Percentiles rank a stretch among this genome's conserved stretches.
Conservation (phyloP, 805 yeast species). For the Jamesozyma hellenica region DNA sequence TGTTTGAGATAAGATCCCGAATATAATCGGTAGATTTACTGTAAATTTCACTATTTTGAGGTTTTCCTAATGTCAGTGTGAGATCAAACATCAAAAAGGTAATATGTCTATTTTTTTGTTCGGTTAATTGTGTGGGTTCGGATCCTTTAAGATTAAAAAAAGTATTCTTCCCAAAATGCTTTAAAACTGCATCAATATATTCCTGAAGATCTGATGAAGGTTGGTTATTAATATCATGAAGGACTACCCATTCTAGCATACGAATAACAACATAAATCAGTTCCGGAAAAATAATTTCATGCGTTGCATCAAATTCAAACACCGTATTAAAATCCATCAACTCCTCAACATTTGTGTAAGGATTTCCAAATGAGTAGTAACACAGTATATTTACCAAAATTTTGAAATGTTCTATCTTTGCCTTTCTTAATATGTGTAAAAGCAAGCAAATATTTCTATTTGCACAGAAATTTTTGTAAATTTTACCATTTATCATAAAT, state of each 20-base stretch:
- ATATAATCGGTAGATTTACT: constrained; percentile 26
- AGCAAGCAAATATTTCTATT: constrained; percentile 37
- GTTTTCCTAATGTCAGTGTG: constrained; percentile 24
- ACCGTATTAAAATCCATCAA: background rate
- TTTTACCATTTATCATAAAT: constrained; percentile 38
- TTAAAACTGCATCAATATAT: constrained; percentile 21
- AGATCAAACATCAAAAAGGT: constrained; percentile 22
- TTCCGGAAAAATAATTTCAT: constrained; percentile 21
- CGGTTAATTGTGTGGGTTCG: no score
- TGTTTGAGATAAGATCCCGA: constrained; percentile 28
- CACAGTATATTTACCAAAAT: constrained; percentile 41
- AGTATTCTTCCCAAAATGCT: constrained; percentile 19
- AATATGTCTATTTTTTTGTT: constrained; percentile 24
- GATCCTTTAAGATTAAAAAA: constrained; percentile 14
- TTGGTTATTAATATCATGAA: constrained; percentile 28
- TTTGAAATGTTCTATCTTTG: constrained; percentile 22
- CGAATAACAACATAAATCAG: constrained; percentile 31
- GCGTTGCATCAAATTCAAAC: background rate
- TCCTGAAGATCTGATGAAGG: constrained; percentile 27
- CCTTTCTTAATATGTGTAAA: constrained; percentile 38
- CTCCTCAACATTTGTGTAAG: background rate
- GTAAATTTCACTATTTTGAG: constrained; percentile 27
- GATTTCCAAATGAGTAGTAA: constrained; percentile 20
- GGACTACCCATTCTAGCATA: constrained; percentile 30
- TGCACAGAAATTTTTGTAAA: constrained; percentile 40